Percentiles rank a stretch among this genome's conserved stretches.
phyloP scores from a whole-genome alignment of 1,284 basidiomycete species.

The Leucoagaricus sp. region DNA sequence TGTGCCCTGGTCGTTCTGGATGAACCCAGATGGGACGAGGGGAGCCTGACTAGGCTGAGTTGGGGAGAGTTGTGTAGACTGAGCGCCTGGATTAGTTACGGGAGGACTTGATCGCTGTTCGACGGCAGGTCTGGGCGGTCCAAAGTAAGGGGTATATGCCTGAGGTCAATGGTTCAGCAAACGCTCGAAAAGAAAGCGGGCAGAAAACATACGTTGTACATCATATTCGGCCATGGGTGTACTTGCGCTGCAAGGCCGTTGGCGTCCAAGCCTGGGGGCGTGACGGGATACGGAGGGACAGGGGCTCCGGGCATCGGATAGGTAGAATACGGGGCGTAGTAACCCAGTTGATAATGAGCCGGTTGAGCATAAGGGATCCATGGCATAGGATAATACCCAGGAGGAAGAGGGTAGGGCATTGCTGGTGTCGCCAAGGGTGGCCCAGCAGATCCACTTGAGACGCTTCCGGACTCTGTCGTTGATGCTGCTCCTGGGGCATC shows the following conservation, averaged over 20 bases:
- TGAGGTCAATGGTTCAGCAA: constrained; percentile 22
- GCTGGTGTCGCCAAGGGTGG: constrained; percentile 30
- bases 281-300: constrained; percentile 30
- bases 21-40: constrained; percentile 65
- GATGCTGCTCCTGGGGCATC: constrained; percentile 33
- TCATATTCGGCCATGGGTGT: constrained; percentile 37
- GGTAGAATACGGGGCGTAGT: constrained; percentile 47
- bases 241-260: constrained; percentile 31
- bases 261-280: constrained; percentile 39
- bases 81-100: constrained; percentile 40
- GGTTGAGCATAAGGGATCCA: constrained; percentile 58
- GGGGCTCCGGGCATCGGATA: constrained; percentile 39
- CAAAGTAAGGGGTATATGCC: constrained; percentile 50
- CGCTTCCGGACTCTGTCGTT: constrained; percentile 27
- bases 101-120: constrained; percentile 31
- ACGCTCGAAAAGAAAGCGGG: neutral
- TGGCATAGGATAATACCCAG: constrained; percentile 43
- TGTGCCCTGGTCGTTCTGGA: constrained; percentile 70
- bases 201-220: constrained; percentile 46
- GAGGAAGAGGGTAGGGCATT: constrained; percentile 23
- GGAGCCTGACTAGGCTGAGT: constrained; percentile 33
- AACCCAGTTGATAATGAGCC: constrained; percentile 53
- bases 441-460: constrained; percentile 30
- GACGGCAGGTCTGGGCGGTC: constrained; percentile 32
- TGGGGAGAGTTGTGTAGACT: too few relatives aligned